A percentile compares a stretch with the other conserved stretches of the same genome.
phyloP scores from a whole-genome alignment of 768 basidiomycete genomes.

The Suillus americanus region DNA sequence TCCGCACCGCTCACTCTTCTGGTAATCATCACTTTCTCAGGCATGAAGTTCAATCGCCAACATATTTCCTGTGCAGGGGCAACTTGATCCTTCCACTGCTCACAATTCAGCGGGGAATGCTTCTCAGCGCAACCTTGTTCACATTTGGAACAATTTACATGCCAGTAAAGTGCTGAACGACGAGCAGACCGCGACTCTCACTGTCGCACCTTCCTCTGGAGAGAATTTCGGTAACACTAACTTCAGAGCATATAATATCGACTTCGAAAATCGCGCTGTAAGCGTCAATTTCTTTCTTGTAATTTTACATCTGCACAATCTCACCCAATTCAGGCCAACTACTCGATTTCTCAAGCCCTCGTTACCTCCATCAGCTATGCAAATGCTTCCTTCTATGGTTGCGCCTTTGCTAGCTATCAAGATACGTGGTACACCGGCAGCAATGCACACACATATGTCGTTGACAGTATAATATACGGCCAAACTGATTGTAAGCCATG shows the following conservation, averaged over 20 bases:
- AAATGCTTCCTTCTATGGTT: slow-evolving; percentile 65
- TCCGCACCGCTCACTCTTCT: slow-evolving; percentile 54
- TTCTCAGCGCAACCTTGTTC: slow-evolving; percentile 48
- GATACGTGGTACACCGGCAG: slow-evolving; percentile 68
- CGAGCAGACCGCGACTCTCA: slow-evolving; percentile 56
- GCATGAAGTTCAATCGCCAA: neutral
- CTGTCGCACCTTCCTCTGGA: slow-evolving; percentile 53
- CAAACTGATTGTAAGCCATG: slow-evolving; percentile 56
- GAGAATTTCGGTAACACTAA: slow-evolving; percentile 51
- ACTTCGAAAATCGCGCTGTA: slow-evolving; percentile 68
- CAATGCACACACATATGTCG: slow-evolving; percentile 57
- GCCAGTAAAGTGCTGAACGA: slow-evolving; percentile 48
- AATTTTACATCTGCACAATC: neutral
- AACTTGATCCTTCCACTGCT: slow-evolving; percentile 41
- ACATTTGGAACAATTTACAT: slow-evolving; percentile 50
- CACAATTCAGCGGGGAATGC: slow-evolving; percentile 42
- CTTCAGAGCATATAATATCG: slow-evolving; percentile 66
- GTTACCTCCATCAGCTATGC: slow-evolving; percentile 63
- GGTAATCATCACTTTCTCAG: slow-evolving; percentile 30
- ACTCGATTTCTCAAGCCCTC: slow-evolving; percentile 59
- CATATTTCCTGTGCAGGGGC: slow-evolving; percentile 38
- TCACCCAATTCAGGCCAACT: slow-evolving; percentile 40
- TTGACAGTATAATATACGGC: slow-evolving; percentile 63
- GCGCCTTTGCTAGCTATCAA: slow-evolving; percentile 60
- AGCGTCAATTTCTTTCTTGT: slow-evolving; percentile 15